These are phyloP conservation scores for Xylaria sp. DNA, from an alignment of 2,329 filamentous ascomycete genomes.

Conservation along the genomic window DNA sequence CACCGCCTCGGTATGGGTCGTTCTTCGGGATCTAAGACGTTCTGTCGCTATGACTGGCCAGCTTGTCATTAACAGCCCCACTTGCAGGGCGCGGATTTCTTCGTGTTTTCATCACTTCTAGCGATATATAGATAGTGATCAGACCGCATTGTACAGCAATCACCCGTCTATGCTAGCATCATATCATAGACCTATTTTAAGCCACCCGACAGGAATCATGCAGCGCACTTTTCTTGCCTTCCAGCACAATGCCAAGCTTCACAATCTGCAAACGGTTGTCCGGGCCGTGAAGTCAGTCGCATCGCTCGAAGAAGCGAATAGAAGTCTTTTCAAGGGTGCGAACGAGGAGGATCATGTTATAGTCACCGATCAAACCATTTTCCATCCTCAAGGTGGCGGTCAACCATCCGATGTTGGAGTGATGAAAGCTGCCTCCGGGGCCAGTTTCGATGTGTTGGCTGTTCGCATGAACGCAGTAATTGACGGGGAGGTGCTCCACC, in stretches of 20 bases:
- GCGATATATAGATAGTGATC: constrained; percentile 13
- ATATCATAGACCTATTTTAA: background rate
- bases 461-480: constrained; percentile 66
- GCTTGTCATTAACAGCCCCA: constrained; percentile 30
- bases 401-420: constrained; percentile 75
- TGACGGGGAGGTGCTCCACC: constrained; percentile 71
- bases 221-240: constrained; percentile 57
- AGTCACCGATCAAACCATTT: constrained; percentile 74
- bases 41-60: constrained; percentile 31
- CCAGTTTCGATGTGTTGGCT: constrained; percentile 63
- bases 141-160: constrained; percentile 3
- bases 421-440: constrained; percentile 56
- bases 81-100: constrained; percentile 35
- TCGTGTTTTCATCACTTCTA: constrained; percentile 23
- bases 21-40: constrained; percentile 5
- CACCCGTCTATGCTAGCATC: background rate
- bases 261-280: constrained; percentile 46
- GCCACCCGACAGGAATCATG: constrained; percentile 39
- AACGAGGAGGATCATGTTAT: constrained; percentile 65
- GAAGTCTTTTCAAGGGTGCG: constrained; percentile 68
- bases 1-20: constrained; percentile 2
- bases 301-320: constrained; percentile 62
- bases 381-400: constrained; percentile 79
- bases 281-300: constrained; percentile 61
- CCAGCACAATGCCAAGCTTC: constrained; percentile 51